Percentiles rank a stretch among this genome's conserved stretches.
phyloP scores from a whole-genome alignment of 768 basidiomycete species.

The Pleurotus citrinopileatus region DNA sequence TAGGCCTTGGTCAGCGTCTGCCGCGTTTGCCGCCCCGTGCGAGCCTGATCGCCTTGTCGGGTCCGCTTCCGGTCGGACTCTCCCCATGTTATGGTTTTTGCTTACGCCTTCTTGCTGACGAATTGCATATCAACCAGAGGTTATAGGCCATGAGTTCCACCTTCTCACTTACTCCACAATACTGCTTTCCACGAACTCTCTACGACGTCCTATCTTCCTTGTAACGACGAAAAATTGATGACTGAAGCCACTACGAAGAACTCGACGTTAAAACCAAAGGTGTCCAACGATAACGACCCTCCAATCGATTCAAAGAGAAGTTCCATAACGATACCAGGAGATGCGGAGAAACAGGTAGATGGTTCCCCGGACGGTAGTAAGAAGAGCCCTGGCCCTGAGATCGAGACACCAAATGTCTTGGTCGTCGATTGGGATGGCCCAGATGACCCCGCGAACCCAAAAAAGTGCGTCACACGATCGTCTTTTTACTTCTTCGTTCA shows the following conservation, averaged over 20 bases:
- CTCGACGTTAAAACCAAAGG: background rate
- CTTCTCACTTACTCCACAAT: background rate
- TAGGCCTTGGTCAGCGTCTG: no score
- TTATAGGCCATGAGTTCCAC: background rate
- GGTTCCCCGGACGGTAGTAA: background rate
- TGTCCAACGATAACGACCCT: no score
- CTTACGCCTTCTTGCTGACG: background rate
- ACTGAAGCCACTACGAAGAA: background rate
- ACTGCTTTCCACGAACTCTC: background rate
- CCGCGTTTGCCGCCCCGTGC: no score
- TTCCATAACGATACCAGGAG: background rate
- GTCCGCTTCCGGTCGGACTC: background rate
- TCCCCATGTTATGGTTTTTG: background rate
- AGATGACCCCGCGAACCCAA: slow-evolving; percentile 33
- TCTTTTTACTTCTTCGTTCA: background rate
- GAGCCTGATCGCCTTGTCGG: no score
- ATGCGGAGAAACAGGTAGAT: background rate
- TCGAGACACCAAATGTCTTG: background rate
- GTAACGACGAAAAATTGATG: background rate
- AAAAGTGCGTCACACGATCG: slow-evolving; percentile 25
- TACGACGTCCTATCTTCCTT: background rate
- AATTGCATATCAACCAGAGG: background rate
- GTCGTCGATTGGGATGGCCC: slow-evolving; percentile 38
- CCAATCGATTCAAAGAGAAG: background rate
- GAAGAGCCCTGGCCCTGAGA: background rate